phyloP scores from a whole-genome alignment of 208 protist species.

The Trypanosoma cruzi region DNA sequence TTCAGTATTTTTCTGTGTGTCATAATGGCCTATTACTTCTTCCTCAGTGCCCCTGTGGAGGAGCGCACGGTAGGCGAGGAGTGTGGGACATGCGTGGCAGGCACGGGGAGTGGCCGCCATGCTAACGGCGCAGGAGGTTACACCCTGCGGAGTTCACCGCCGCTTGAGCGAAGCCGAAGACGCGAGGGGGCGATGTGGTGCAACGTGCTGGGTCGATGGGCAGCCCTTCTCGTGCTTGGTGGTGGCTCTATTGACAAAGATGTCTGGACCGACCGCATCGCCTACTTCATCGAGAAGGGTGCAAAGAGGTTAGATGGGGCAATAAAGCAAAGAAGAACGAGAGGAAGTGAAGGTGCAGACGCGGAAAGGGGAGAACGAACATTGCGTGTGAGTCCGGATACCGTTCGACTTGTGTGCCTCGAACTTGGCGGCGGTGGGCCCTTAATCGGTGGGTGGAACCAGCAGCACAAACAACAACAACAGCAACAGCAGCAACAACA shows the following conservation, averaged over 20 bases:
- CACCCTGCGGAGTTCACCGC: background rate
- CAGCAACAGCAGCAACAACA: constrained; percentile 22
- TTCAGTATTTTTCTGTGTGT: constrained; percentile 55
- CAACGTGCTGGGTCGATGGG: constrained; percentile 60
- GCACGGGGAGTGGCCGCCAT: background rate
- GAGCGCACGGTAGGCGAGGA: constrained; percentile 26
- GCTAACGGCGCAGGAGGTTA: background rate
- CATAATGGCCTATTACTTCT: constrained; percentile 60
- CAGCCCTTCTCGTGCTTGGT: constrained; percentile 60
- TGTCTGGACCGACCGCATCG: constrained; percentile 67
- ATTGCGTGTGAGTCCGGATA: constrained; percentile 11
- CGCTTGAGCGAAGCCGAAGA: constrained; percentile 16
- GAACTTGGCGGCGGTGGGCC: constrained; percentile 20
- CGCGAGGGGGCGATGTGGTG: constrained; percentile 65
- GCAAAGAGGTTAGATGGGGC: constrained; percentile 15
- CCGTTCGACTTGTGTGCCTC: constrained; percentile 17
- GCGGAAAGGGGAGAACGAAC: constrained; percentile 1
- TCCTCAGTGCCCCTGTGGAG: constrained; percentile 60
- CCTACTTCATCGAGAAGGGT: constrained; percentile 37
- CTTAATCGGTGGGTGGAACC: constrained; percentile 7
- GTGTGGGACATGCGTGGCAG: background rate
- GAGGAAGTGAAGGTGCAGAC: constrained; percentile 4
- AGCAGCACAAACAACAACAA: constrained; percentile 10
- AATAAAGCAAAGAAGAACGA: constrained; percentile 8
- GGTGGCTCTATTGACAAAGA: constrained; percentile 59